Base-by-base conservation (phyloP, 768 basidiomycete species). In the Boletus rubropictus region DNA sequence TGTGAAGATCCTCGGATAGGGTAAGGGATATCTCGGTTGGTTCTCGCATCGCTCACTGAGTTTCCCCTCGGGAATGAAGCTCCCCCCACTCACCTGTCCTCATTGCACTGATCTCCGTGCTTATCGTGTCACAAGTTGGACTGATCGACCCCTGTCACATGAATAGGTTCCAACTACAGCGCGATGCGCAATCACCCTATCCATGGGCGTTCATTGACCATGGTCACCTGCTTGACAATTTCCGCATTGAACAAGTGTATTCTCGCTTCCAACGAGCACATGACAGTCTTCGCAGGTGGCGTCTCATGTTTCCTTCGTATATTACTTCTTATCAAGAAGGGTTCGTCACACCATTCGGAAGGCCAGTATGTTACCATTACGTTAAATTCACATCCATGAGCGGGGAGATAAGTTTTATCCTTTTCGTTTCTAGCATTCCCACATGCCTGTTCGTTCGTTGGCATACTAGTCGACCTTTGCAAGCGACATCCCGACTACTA, bases 41-140 rank as follows among this genome's bases (percentile, higher is more conserved):
- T 32, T 50, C 48, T 17, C 38, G 14, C 29, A 31, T 25, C n/a
- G 4, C 21, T 39, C 5, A 29, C 27, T 18, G 43, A 17, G 1
- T 27, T 36, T 21, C 27, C 42, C 41, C 49, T 41, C 55, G 54
- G 54, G 54, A 53, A 57, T 56, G 55, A 55, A 39, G 12, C 5
- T 21, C 4, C 17, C n/a, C 41, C 24, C 11, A 21, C 48, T 29
- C 25, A 7, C 22, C 5, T 36, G 41, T 25, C 39, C 34, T 40
- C 53, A 7, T 51, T 53, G 53, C 34, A 33, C 17, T 18, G 43
- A 45, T 50, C 21, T 46, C 53, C 54, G 54, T 10, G 6, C 12
- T 22, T 44, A 24, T 51, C 53, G 53, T 55, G 41, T 55, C 53
- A 50, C 42, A 24, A 20, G 25, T 20, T 3, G 21, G 22, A 34